Base-by-base conservation (phyloP, 1,139 yeast species). In the Candida tropicalis region DNA sequence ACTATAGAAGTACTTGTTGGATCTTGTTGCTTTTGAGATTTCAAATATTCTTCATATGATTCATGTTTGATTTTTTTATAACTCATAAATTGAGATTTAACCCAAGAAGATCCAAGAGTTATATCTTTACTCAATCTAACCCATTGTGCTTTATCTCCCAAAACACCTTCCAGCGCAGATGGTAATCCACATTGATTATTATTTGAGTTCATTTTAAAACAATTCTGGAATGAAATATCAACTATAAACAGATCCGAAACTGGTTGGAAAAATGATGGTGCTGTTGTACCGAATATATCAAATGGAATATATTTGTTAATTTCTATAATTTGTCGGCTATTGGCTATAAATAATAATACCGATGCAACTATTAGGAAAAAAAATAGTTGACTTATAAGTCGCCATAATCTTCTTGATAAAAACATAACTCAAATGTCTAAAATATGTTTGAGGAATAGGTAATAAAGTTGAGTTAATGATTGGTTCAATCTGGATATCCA, bases 241-340 rank as follows among this genome's bases (percentile, higher is more conserved):
- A 70, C 54, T n/a, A 73, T 54, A 46, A 60, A 71, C 42, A 58
- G 52, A 46, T 68, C 71, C 5, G 72, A 59, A 2, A 65, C 54
- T 5, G 76, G 77, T 49, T 70, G 75, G 56, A 71, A 70, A 53
- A 65, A 72, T 11, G 63, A 53, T 1, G 76, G 75, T 4, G 70
- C 59, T 4, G 45, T 39, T 16, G 45, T 40, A 15, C 40, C 38
- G 27, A 48, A 50, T 29, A 66, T 48, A 29, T 59, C 57, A 16
- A 53, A 49, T 1, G 73, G 73, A 13, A 70, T 47, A 42, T 59
- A 61, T 24, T 62, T 58, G 37, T 63, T 56, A 22, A 69, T 52
- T 23, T 60, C 55, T 4, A 68, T 64, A 28, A 60, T 55, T 25
- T 67, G 54, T 20, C 62, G 61, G 33, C 63, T 59, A 50, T 70